Conservation (phyloP, 768 basidiomycete genomes). For the Phaffia australis region DNA sequence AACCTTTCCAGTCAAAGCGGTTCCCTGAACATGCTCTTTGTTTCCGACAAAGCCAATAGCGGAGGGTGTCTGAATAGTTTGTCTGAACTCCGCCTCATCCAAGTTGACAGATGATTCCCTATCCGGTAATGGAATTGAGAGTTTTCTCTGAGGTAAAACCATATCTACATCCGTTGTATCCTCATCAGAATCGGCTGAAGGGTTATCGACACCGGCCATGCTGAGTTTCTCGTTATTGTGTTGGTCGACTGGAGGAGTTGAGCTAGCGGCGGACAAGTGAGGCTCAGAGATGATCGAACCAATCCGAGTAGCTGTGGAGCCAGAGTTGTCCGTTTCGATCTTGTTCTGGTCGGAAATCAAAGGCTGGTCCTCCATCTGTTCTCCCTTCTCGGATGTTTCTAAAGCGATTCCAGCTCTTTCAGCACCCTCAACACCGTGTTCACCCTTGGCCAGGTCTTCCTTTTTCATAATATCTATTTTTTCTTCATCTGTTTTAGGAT, state of each 20-base stretch:
- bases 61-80: constrained; percentile 2
- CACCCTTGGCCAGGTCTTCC: constrained; percentile 31
- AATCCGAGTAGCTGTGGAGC: neutral
- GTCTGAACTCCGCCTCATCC: constrained; percentile 11
- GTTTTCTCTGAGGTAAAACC: neutral
- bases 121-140: constrained; percentile 20
- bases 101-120: constrained; percentile 20
- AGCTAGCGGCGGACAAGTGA: neutral
- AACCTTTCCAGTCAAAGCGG: neutral
- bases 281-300: neutral
- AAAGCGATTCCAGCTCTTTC: constrained; percentile 36
- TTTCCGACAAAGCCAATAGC: neutral
- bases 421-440: constrained; percentile 34
- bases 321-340: neutral
- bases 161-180: neutral
- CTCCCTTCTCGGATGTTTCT: constrained; percentile 24
- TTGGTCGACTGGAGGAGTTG: neutral
- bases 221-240: constrained; percentile 12
- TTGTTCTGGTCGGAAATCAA: neutral
- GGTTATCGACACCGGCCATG: neutral
- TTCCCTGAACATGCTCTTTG: neutral
- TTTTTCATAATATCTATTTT: constrained; percentile 27
- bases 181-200: neutral
- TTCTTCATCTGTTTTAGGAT: constrained; percentile 33
- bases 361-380: constrained; percentile 3